Evolutionary conservation across 2,329 filamentous ascomycete species (phyloP).

Genomic region (Aureobasidium sp.): DNA sequence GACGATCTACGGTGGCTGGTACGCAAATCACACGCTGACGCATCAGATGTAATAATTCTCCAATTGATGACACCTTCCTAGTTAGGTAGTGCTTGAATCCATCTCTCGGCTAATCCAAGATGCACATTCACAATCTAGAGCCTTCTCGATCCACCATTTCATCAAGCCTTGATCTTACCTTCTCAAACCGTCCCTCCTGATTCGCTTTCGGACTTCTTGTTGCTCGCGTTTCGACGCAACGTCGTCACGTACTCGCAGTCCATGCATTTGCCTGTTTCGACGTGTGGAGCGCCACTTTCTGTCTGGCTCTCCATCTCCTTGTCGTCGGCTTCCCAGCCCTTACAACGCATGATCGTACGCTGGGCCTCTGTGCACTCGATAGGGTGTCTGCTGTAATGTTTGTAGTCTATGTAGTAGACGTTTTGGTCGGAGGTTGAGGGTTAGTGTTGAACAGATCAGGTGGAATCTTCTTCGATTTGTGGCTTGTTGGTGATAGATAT

Average conservation of each 20-base stretch:
- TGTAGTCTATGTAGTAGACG: not conserved
- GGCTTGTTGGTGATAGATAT: not conserved
- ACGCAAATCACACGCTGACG: not conserved
- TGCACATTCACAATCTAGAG: not conserved
- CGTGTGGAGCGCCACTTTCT: not conserved
- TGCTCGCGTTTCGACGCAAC: not conserved
- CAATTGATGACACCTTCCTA: too few relatives aligned
- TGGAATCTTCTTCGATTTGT: not conserved
- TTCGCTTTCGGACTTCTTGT: not conserved
- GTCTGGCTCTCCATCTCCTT: not conserved
- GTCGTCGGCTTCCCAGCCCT: not conserved
- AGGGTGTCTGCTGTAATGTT: not conserved
- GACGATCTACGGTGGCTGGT: not conserved
- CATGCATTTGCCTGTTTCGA: not conserved
- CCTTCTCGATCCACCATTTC: not conserved
- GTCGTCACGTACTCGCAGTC: not conserved
- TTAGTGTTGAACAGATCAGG: not conserved
- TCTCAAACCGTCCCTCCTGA: not conserved
- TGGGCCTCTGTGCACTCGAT: not conserved
- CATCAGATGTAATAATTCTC: not conserved
- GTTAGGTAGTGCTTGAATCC: too few relatives aligned
- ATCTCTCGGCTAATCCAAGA: not conserved
- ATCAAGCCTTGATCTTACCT: not conserved
- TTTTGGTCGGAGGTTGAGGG: not conserved
- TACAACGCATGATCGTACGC: not conserved